phyloP scores from a whole-genome alignment of 768 basidiomycete species.

The Tulasnella sp. region DNA sequence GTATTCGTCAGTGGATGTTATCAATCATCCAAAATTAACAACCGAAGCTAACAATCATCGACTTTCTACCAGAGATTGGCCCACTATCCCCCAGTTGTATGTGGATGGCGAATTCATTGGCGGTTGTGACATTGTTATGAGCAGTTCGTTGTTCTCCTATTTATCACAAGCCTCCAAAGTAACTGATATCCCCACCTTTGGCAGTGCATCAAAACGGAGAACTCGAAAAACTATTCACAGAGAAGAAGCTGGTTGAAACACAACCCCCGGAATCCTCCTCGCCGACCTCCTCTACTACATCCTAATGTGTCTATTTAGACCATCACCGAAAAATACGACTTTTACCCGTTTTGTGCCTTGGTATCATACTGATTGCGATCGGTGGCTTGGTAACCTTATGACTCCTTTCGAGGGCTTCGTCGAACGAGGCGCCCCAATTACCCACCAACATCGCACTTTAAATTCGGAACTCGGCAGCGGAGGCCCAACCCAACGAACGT shows the following conservation, averaged over 20 bases:
- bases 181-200: background rate
- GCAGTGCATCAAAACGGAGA: conserved; percentile 95
- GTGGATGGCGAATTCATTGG: conserved; percentile 92
- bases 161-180: background rate
- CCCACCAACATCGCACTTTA: no score
- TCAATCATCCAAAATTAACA: background rate
- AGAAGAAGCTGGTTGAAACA: conserved; percentile 56
- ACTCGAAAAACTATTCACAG: conserved; percentile 65
- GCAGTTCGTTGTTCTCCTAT: conserved; percentile 45
- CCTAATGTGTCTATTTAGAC: no score
- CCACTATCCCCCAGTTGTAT: conserved; percentile 92
- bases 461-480: no score
- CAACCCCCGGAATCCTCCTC: conserved; percentile 12
- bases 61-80: conserved; percentile 64
- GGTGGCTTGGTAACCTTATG: no score
- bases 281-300: background rate
- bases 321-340: no score
- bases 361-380: no score
- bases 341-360: no score
- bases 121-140: conserved; percentile 87
- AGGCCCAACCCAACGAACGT: no score
- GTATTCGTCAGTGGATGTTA: conserved; percentile 58
- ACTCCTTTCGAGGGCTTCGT: no score
- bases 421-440: no score
- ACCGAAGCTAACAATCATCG: background rate